Evolutionary conservation across 2,329 filamentous ascomycete genomes (phyloP), one percentile per base, ranked within the genome.

Genomic region (Zasmidium cellare): DNA sequence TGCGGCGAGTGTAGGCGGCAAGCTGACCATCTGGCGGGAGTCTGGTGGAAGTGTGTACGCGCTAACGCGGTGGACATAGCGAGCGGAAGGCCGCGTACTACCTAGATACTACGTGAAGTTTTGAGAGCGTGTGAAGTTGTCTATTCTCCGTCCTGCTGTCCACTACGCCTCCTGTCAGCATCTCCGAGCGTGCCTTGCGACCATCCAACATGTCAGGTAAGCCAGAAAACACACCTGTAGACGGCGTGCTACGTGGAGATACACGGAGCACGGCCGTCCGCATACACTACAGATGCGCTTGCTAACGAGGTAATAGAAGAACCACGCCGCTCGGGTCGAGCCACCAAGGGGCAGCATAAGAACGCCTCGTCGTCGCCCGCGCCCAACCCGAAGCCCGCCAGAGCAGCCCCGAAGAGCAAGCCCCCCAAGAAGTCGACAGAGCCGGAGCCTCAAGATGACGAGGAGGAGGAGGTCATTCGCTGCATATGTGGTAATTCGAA

Each of bases 281-380:
- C 35, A 41, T 41, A 14, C 35, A 5, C 35, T 23, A 46, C 14
- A 49, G 50, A 23, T 3, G 25, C n/a, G 20, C 25, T 38, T 51
- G 55, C 57, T 61, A 60, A 66, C 59, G 51, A 31, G 38, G 9
- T 24, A 65, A 65, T 74, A 88, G 86, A 88, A 65, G 93, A 97
- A 83, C 90, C 92, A 58, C 89, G 94, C 74, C 90, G 94, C 72
- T 99, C 94, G 46, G 92, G 94, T 65, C 89, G 94, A 70, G 92
- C 93, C 69, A 99, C 94, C 64, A 99, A 99, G 74, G 94, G 94
- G 72, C 92, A 97, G 70, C 92, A 97, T 76, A 96, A 96, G 76
- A 89, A 89, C 65, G 87, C 96, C 71, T 82, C 88, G 56, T 83
- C 90, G 66, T 75, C 77, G 16, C 73, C 79, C 11, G 69, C 72